A percentile compares a stretch with the other conserved stretches of the same genome.
Conservation (phyloP, 148 eudicot genomes). For the Arctostaphylos glauca region DNA sequence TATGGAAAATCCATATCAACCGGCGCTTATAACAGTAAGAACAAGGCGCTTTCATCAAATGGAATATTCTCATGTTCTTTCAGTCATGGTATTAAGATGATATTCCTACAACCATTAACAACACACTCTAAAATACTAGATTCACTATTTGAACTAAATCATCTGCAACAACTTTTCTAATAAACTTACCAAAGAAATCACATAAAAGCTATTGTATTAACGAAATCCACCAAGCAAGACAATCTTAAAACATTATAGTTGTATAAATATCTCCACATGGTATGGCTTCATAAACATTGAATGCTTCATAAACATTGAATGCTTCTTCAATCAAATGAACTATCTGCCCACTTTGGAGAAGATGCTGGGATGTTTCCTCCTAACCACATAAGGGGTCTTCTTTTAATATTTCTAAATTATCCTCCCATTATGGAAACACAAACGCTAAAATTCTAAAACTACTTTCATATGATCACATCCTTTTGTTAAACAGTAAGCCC, state of each 20-base stretch:
- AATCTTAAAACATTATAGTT: background rate
- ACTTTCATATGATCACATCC: background rate
- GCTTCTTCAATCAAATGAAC: background rate
- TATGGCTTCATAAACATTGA: background rate
- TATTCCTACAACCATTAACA: background rate
- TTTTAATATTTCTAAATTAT: slow-evolving; percentile 10
- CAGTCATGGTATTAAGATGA: background rate
- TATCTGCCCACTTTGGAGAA: background rate
- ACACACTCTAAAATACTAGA: background rate
- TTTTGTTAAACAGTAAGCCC: background rate
- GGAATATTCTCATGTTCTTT: background rate
- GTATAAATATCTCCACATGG: background rate
- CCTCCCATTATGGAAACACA: background rate
- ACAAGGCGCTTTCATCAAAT: background rate
- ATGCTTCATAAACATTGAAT: background rate
- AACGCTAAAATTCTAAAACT: background rate
- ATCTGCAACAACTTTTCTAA: background rate
- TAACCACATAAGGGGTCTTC: background rate
- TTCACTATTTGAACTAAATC: background rate
- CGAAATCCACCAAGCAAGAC: background rate
- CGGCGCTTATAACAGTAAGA: background rate
- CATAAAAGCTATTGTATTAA: background rate
- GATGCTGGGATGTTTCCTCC: background rate
- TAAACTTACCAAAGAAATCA: background rate
- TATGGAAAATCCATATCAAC: background rate